phyloP scores from a whole-genome alignment of 2,329 filamentous ascomycete species.

The Penicillium palitans region DNA sequence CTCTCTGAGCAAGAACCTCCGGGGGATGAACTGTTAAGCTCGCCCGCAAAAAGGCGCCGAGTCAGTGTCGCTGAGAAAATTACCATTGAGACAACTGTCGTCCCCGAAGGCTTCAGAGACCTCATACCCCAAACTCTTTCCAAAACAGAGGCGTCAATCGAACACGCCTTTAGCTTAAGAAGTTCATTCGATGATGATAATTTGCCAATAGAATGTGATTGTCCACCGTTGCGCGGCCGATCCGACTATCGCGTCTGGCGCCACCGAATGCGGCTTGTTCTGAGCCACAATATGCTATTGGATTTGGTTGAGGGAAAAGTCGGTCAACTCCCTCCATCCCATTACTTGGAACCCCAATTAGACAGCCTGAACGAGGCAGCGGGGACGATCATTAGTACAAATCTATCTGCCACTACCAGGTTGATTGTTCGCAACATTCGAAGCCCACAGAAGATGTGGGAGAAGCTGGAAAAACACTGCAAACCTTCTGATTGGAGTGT shows the following conservation, averaged over 20 bases:
- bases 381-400: not conserved
- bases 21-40: not conserved
- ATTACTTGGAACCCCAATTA: not conserved
- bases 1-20: not conserved
- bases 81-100: not conserved
- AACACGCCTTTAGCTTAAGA: not conserved
- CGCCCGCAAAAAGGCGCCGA: slow-evolving; percentile 6
- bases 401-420: not conserved
- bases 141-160: not conserved
- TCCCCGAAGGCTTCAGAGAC: not conserved
- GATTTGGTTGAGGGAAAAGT: not conserved
- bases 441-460: slow-evolving; percentile 4
- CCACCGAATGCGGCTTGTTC: not conserved
- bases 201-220: slow-evolving; percentile 1
- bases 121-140: not conserved
- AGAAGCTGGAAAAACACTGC: slow-evolving; percentile 8
- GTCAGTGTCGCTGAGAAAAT: not conserved
- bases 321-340: not conserved
- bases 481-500: slow-evolving; percentile 5
- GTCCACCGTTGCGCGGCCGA: slow-evolving; percentile 4
- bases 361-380: not conserved
- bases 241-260: slow-evolving; percentile 4
- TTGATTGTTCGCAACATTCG: slow-evolving; percentile 4
- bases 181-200: not conserved
- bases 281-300: not conserved